Conservation (phyloP, 2,329 filamentous ascomycete genomes). For the Aspergillus sp. region DNA sequence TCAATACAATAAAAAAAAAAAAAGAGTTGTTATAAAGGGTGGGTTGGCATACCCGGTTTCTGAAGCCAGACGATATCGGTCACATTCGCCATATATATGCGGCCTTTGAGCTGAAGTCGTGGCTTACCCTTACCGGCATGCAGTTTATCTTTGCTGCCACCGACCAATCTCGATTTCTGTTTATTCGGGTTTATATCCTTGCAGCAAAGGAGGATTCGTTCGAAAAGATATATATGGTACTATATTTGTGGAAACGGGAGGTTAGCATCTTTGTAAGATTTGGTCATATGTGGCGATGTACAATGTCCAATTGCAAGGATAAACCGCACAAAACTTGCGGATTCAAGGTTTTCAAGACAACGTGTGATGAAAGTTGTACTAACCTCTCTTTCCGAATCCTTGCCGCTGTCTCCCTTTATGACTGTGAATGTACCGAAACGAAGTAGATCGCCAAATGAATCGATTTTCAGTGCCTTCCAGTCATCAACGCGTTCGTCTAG, state of each 20-base stretch:
- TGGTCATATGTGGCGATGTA: not conserved
- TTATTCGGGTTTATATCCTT: constrained; percentile 91
- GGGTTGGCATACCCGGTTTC: constrained; percentile 72
- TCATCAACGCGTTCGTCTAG: constrained; percentile 83
- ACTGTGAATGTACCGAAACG: constrained; percentile 90
- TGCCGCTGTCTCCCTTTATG: constrained; percentile 71
- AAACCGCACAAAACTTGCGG: not conserved
- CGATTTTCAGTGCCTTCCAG: constrained; percentile 90
- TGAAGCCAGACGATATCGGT: constrained; percentile 86
- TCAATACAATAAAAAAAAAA: not conserved
- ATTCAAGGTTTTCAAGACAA: constrained; percentile 1
- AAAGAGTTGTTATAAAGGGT: not conserved
- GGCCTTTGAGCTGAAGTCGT: constrained; percentile 84
- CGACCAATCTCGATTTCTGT: constrained; percentile 63
- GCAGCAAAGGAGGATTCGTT: constrained; percentile 92
- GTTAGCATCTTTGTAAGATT: constrained; percentile 15
- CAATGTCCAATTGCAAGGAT: not conserved
- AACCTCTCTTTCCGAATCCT: constrained; percentile 88
- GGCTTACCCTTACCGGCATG: constrained; percentile 70
- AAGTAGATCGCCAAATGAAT: constrained; percentile 86
- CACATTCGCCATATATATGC: constrained; percentile 99
- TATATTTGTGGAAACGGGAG: constrained; percentile 37
- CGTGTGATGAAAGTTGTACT: constrained; percentile 30
- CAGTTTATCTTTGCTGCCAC: constrained; percentile 69
- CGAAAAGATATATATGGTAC: constrained; percentile 98